These are phyloP conservation scores for Iberis pinnata DNA, from an alignment of 345 rosid species.

Conservation along the genomic window DNA sequence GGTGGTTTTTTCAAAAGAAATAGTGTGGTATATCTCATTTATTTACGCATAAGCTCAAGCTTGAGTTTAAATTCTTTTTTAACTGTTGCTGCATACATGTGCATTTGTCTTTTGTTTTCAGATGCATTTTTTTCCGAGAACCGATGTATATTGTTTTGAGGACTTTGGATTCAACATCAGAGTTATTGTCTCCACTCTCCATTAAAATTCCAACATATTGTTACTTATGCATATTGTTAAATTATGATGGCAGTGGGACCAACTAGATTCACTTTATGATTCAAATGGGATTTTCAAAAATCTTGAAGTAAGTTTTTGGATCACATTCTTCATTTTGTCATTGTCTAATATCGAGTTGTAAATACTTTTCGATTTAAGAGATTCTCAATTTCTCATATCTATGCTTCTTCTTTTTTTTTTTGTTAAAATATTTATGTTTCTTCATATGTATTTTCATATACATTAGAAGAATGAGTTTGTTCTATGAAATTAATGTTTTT, in stretches of 20 bases:
- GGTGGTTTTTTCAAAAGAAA: too few relatives aligned
- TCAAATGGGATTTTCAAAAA: slow-evolving; percentile 78
- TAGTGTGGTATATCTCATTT: too few relatives aligned
- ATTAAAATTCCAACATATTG: not conserved
- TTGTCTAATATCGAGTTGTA: not conserved
- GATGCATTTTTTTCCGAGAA: slow-evolving; percentile 87
- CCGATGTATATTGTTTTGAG: slow-evolving; percentile 51
- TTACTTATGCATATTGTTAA: slow-evolving; percentile 8
- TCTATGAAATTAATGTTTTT: slow-evolving; percentile 65
- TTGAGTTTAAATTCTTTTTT: too few relatives aligned
- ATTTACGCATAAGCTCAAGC: too few relatives aligned
- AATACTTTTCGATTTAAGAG: slow-evolving; percentile 7
- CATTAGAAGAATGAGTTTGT: slow-evolving; percentile 83
- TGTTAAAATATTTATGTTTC: slow-evolving; percentile 9
- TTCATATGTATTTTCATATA: slow-evolving; percentile 44
- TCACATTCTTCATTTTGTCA: not conserved
- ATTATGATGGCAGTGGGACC: slow-evolving; percentile 72
- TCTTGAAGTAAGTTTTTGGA: slow-evolving; percentile 65
- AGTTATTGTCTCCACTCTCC: too few relatives aligned
- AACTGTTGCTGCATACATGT: too few relatives aligned
- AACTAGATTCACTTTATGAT: slow-evolving; percentile 60
- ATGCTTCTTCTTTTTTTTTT: too few relatives aligned
- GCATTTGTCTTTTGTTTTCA: slow-evolving; percentile 23
- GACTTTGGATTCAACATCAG: not conserved
- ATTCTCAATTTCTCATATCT: too few relatives aligned